Conservation (phyloP, 345 rosid genomes). For the Aquilaria sinensis region DNA sequence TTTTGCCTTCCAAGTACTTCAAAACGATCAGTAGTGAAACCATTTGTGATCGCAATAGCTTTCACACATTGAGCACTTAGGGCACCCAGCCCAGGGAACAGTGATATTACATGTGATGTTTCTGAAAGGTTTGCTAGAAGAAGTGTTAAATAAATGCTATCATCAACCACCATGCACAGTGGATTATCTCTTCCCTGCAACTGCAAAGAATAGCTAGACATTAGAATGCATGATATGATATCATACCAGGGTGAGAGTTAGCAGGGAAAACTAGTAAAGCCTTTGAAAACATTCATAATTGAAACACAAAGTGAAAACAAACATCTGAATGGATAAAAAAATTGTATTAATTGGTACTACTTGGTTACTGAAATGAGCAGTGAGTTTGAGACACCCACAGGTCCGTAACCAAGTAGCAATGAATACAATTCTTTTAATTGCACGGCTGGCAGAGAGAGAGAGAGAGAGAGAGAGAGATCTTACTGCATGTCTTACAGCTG, state of each 20-base stretch:
- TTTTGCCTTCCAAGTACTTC: conserved; percentile 41
- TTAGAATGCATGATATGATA: background rate
- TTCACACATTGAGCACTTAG: conserved; percentile 51
- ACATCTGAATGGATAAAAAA: no score
- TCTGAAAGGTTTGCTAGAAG: conserved; percentile 46
- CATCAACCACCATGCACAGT: conserved; percentile 71
- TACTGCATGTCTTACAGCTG: conserved; percentile 60
- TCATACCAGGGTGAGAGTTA: background rate
- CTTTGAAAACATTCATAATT: no score
- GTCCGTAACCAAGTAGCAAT: no score
- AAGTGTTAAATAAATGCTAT: conserved; percentile 65
- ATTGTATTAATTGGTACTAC: no score
- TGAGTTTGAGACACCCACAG: no score
- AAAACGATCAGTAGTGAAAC: conserved; percentile 45
- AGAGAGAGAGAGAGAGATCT: conserved; percentile 21
- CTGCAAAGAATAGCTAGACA: conserved; percentile 32
- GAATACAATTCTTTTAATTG: no score
- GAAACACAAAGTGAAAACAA: no score
- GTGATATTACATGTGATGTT: conserved; percentile 42
- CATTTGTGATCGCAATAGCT: conserved; percentile 57
- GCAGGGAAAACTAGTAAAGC: no score
- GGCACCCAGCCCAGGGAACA: conserved; percentile 73
- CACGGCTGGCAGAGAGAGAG: background rate
- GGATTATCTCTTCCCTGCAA: conserved; percentile 50
- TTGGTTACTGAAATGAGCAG: no score